Conservation (phyloP, 129 eudicot species). For the Dittrichia graveolens region DNA sequence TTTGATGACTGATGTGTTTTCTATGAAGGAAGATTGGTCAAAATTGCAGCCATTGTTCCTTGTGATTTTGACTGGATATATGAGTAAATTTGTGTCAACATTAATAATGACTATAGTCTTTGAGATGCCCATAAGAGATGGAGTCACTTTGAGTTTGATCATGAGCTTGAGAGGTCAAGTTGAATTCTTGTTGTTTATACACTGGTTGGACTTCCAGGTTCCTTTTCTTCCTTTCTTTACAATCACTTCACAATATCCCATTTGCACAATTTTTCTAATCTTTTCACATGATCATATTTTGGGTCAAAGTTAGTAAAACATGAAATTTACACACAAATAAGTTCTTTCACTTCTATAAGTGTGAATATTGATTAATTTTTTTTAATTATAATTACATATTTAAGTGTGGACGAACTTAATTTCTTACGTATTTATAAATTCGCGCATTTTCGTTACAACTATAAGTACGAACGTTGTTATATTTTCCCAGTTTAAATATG, state of each 20-base stretch:
- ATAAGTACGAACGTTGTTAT: not conserved
- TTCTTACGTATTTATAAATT: too few relatives aligned
- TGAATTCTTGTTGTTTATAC: slow-evolving; percentile 70
- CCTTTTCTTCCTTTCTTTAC: not conserved
- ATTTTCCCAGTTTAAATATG: too few relatives aligned
- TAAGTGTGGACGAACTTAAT: too few relatives aligned
- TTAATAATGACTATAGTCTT: slow-evolving; percentile 45
- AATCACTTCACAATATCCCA: too few relatives aligned
- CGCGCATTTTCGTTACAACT: too few relatives aligned
- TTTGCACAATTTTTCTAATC: too few relatives aligned
- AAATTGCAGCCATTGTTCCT: slow-evolving; percentile 53
- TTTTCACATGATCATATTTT: too few relatives aligned
- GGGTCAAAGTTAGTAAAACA: too few relatives aligned
- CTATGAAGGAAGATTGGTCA: slow-evolving; percentile 55
- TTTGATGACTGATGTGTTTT: slow-evolving; percentile 51
- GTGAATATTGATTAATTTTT: too few relatives aligned
- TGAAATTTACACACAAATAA: too few relatives aligned
- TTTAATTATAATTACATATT: too few relatives aligned
- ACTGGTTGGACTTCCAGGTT: slow-evolving; percentile 85
- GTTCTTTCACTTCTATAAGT: too few relatives aligned
- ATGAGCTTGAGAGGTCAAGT: slow-evolving; percentile 84
- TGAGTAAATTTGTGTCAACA: slow-evolving; percentile 53
- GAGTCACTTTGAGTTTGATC: slow-evolving; percentile 66
- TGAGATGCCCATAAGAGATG: slow-evolving; percentile 62
- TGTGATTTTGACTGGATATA: slow-evolving; percentile 46